Conservation (phyloP, 2,329 filamentous ascomycete species). For the Monosporascus ibericus region DNA sequence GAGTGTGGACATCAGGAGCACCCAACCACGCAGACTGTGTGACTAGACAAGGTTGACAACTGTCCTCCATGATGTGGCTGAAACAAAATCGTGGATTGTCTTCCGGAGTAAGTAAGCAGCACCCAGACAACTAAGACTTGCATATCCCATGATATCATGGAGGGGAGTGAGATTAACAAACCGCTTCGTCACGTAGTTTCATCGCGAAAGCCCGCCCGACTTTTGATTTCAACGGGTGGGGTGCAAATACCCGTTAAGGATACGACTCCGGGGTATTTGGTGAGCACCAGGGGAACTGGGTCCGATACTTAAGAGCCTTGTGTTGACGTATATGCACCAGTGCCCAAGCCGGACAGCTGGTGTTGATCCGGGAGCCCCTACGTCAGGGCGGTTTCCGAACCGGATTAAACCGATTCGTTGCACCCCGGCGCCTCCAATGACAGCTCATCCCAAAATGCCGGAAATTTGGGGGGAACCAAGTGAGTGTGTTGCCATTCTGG, state of each 20-base stretch:
- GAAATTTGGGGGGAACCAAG: background rate
- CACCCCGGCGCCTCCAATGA: background rate
- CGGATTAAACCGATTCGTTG: background rate
- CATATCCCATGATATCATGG: constrained; percentile 14
- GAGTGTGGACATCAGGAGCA: constrained; percentile 7
- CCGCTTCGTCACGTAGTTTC: constrained; percentile 3
- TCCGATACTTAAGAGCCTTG: background rate
- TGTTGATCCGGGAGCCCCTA: background rate
- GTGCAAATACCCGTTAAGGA: background rate
- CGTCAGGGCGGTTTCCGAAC: background rate
- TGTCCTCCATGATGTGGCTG: constrained; percentile 16
- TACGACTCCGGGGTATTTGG: background rate
- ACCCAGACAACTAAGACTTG: constrained; percentile 10
- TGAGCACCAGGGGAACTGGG: background rate
- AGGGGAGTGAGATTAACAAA: constrained; percentile 19
- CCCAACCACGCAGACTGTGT: constrained; percentile 8
- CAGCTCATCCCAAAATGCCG: background rate
- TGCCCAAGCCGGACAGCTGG: background rate
- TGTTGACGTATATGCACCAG: background rate
- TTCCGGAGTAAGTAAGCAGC: constrained; percentile 12
- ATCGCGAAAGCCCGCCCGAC: constrained; percentile 12
- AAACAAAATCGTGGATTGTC: constrained; percentile 13
- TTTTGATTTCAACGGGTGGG: background rate
- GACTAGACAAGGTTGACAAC: constrained; percentile 11
- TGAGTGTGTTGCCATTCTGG: background rate